These are phyloP conservation scores for Metschnikowia continentalis DNA, from an alignment of 805 yeast species.

Conservation along the genomic window DNA sequence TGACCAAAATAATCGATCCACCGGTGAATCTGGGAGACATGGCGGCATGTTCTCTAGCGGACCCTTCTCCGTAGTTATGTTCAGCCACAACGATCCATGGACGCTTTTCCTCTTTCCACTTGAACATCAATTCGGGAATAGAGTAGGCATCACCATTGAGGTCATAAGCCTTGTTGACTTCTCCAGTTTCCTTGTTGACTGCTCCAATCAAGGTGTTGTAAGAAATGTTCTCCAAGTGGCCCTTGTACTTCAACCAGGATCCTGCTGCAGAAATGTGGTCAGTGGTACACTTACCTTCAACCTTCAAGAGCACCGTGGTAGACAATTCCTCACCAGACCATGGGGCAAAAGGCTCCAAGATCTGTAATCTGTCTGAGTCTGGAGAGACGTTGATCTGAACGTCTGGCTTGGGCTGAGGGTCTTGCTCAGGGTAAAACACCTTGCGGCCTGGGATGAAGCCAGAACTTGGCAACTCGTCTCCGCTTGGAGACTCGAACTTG, in stretches of 20 bases:
- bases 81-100: slow-evolving; percentile 97
- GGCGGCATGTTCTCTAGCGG: slow-evolving; percentile 99
- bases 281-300: slow-evolving; percentile 97
- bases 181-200: slow-evolving; percentile 93
- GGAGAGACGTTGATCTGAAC: slow-evolving; percentile 73
- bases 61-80: slow-evolving; percentile 98
- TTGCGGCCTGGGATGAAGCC: slow-evolving; percentile 77
- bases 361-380: slow-evolving; percentile 84
- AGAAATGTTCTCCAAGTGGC: slow-evolving; percentile 93
- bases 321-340: slow-evolving; percentile 85
- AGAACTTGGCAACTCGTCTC: slow-evolving; percentile 74
- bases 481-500: slow-evolving; percentile 74
- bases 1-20: slow-evolving; percentile 81
- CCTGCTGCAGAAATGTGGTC: slow-evolving; percentile 99
- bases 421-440: slow-evolving; percentile 68
- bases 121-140: slow-evolving; percentile 95
- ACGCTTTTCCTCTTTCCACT: slow-evolving; percentile 80
- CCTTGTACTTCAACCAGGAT: slow-evolving; percentile 97
- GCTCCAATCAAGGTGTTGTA: slow-evolving; percentile 96
- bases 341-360: slow-evolving; percentile 80
- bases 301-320: slow-evolving; percentile 77
- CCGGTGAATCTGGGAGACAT: slow-evolving; percentile 92
- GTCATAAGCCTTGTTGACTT: slow-evolving; percentile 87
- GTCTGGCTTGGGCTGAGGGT: slow-evolving; percentile 61
- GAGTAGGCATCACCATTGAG: slow-evolving; percentile 70